Conservation (phyloP, 2,329 filamentous ascomycete species). For the Cladophialophora psammophila region DNA sequence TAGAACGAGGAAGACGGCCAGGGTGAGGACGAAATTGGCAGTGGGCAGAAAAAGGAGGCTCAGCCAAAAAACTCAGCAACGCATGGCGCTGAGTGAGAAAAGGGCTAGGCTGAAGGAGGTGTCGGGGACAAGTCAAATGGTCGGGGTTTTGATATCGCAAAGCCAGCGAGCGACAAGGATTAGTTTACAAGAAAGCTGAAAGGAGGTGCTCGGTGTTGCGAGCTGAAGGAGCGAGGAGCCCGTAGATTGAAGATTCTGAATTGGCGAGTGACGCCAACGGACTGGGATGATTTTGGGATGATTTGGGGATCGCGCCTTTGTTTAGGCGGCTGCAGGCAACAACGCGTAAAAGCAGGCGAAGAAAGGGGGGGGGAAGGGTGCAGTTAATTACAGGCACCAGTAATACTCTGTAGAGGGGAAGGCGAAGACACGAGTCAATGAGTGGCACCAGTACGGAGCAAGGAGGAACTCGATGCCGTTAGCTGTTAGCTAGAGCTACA, state of each 20-base stretch:
- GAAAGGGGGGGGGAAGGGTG: neutral
- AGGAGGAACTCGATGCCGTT: too few relatives aligned
- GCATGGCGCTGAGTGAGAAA: slow-evolving; percentile 13
- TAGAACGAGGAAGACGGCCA: neutral
- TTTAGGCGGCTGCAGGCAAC: neutral
- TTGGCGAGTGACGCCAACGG: slow-evolving; percentile 1
- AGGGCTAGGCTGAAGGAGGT: neutral
- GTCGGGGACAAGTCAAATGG: neutral
- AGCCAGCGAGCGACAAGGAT: slow-evolving; percentile 2
- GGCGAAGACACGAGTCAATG: neutral
- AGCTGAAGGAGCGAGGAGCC: neutral
- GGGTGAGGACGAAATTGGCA: neutral
- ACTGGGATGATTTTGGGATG: too few relatives aligned
- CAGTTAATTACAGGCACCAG: neutral
- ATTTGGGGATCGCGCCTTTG: neutral
- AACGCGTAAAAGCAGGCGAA: neutral
- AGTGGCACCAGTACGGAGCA: neutral
- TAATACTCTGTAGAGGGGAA: neutral
- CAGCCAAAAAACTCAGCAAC: slow-evolving; percentile 8
- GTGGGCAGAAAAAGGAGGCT: slow-evolving; percentile 17
- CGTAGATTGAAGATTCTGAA: neutral
- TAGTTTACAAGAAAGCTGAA: neutral
- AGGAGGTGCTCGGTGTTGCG: neutral
- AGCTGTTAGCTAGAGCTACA: too few relatives aligned
- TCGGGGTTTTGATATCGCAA: neutral